Evolutionary conservation across 352 stramenopile genomes (phyloP).

Genomic region (Pythium plurisporium): DNA sequence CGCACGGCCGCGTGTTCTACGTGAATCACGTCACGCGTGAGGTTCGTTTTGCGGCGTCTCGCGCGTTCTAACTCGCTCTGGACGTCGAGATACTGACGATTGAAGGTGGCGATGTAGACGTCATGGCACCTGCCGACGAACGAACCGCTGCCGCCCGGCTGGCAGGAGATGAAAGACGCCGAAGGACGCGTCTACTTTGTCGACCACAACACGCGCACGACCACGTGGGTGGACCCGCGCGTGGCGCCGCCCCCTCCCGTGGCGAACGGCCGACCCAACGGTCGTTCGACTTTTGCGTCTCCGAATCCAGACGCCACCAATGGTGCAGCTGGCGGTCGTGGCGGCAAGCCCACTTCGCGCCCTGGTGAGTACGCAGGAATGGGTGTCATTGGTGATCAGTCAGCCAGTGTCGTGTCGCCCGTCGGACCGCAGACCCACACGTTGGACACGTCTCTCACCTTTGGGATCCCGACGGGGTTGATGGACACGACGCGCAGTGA

Average conservation of each 20-base stretch:
- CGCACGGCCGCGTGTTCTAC: conserved; percentile 82
- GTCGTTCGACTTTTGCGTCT: too few species aligned
- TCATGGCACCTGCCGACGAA: conserved; percentile 73
- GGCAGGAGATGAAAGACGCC: conserved; percentile 74
- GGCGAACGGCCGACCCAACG: not conserved
- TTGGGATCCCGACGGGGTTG: conserved; percentile 10
- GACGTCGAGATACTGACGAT: not conserved
- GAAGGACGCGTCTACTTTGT: conserved; percentile 82
- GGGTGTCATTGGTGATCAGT: conserved; percentile 4
- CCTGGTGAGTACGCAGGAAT: conserved; percentile 12
- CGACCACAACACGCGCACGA: conserved; percentile 69
- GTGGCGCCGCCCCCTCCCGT: conserved; percentile 24
- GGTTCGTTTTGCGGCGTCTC: conserved; percentile 29
- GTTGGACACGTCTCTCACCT: conserved; percentile 8
- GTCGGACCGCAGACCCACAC: conserved; percentile 3
- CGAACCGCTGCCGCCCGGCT: conserved; percentile 48
- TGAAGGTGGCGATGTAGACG: conserved; percentile 33
- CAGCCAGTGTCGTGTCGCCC: not conserved
- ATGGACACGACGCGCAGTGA: conserved; percentile 3
- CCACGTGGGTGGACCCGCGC: conserved; percentile 78
- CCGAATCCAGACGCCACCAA: not conserved
- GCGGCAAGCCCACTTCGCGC: not conserved
- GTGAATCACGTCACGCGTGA: conserved; percentile 79
- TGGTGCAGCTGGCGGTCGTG: not conserved
- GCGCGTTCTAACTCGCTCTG: not conserved